Evolutionary conservation across 2,329 filamentous ascomycete species (phyloP).

Genomic region (Dryadomyces quercus-mongolicae): DNA sequence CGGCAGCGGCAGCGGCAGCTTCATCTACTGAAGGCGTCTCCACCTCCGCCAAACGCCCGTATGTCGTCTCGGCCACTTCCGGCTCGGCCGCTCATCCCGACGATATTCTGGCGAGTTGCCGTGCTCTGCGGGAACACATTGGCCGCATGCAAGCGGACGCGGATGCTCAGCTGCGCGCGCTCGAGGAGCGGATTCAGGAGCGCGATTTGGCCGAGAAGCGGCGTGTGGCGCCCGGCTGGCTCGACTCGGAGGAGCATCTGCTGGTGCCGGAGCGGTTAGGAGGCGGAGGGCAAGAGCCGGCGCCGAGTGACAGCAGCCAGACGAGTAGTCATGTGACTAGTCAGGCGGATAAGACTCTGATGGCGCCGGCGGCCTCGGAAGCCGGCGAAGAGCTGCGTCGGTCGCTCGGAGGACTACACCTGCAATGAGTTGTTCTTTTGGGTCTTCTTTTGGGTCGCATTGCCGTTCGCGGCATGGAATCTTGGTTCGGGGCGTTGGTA

Average conservation of each 20-base stretch:
- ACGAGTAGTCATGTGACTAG: too few relatives aligned
- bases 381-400: slow-evolving; percentile 10
- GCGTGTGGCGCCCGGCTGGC: slow-evolving; percentile 66
- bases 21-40: neutral
- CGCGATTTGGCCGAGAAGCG: slow-evolving; percentile 70
- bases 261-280: slow-evolving; percentile 50
- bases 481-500: neutral
- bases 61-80: slow-evolving; percentile 66
- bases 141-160: slow-evolving; percentile 56
- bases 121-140: slow-evolving; percentile 65
- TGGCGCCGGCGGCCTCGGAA: slow-evolving; percentile 8
- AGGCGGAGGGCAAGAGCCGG: slow-evolving; percentile 8
- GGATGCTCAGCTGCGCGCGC: slow-evolving; percentile 51
- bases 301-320: too few relatives aligned
- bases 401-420: slow-evolving; percentile 8
- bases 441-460: neutral
- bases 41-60: slow-evolving; percentile 40
- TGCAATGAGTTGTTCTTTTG: neutral
- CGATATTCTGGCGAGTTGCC: slow-evolving; percentile 73
- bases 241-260: slow-evolving; percentile 60
- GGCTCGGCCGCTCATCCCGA: slow-evolving; percentile 78
- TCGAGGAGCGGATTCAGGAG: slow-evolving; percentile 54
- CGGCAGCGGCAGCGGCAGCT: slow-evolving; percentile 17
- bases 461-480: neutral
- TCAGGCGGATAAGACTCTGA: slow-evolving; percentile 9